These are phyloP conservation scores for Hericium rajendrae DNA, from an alignment of 768 basidiomycete genomes.

Conservation along the genomic window DNA sequence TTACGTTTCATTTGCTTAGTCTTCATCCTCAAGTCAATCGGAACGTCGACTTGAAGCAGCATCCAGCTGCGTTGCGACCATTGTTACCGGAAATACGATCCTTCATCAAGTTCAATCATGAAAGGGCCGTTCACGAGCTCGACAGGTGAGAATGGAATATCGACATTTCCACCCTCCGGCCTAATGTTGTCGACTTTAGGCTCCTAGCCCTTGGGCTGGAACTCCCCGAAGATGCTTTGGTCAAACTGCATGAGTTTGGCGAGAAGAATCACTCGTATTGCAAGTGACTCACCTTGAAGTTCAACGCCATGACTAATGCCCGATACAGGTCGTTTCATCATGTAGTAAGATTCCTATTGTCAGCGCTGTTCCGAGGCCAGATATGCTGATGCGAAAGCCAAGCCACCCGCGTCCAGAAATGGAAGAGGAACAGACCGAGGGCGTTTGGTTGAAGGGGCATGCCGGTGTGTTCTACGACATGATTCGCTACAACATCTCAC, in stretches of 20 bases:
- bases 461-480: constrained; percentile 13
- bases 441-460: constrained; percentile 29
- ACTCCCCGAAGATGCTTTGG: constrained; percentile 25
- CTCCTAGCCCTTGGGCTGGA: constrained; percentile 25
- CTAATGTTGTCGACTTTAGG: constrained; percentile 8
- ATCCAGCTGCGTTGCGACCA: constrained; percentile 21
- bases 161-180: neutral
- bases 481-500: neutral
- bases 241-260: constrained; percentile 21
- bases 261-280: constrained; percentile 21
- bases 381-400: neutral
- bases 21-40: constrained; percentile 16
- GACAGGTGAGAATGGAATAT: constrained; percentile 11
- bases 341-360: constrained; percentile 35
- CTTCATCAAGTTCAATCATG: constrained; percentile 22
- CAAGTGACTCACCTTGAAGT: constrained; percentile 5
- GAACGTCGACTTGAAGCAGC: constrained; percentile 17
- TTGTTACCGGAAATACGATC: constrained; percentile 23
- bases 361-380: neutral
- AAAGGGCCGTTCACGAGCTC: constrained; percentile 20
- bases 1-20: neutral
- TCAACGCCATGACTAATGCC: neutral
- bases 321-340: constrained; percentile 49
- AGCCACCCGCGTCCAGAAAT: constrained; percentile 24
- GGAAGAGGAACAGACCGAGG: constrained; percentile 19